Percentiles rank a stretch among this genome's conserved stretches.
Evolutionary conservation across 192 early-diverging fungal genomes (phyloP).

Genomic region (Jimgerdemannia lactiflua): DNA sequence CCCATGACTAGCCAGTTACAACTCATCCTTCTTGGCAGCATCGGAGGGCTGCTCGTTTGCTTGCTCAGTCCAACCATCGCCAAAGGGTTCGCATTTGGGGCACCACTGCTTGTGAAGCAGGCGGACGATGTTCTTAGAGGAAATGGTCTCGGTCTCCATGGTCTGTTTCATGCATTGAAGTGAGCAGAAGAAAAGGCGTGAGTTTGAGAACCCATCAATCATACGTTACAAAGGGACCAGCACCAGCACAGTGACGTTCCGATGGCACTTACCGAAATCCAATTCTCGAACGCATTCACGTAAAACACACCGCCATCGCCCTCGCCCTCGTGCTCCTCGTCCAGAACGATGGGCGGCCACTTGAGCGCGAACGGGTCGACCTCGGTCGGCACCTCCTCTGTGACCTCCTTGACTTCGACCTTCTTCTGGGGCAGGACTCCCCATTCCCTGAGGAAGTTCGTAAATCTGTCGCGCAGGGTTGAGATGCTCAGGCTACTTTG

Average conservation of each 20-base stretch:
- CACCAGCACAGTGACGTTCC: too few species aligned
- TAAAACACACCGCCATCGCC: slow-evolving; percentile 48
- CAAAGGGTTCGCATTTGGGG: slow-evolving; percentile 18
- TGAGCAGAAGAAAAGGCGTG: slow-evolving; percentile 3
- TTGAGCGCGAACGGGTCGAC: background rate
- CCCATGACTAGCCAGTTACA: too few species aligned
- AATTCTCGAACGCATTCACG: slow-evolving; percentile 56
- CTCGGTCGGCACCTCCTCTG: slow-evolving; percentile 2
- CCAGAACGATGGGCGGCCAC: slow-evolving; percentile 20
- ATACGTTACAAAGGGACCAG: background rate
- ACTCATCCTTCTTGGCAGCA: too few species aligned
- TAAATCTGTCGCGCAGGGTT: too few species aligned
- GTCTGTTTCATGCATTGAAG: slow-evolving; percentile 26
- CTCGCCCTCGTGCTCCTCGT: slow-evolving; percentile 25
- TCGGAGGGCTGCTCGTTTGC: too few species aligned
- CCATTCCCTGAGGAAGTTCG: too few species aligned
- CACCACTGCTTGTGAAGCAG: slow-evolving; percentile 43
- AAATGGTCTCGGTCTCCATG: slow-evolving; percentile 65
- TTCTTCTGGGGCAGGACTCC: too few species aligned
- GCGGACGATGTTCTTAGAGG: slow-evolving; percentile 51
- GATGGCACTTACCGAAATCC: slow-evolving; percentile 55
- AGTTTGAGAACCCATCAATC: background rate
- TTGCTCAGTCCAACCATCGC: slow-evolving; percentile 25
- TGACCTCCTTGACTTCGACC: too few species aligned
- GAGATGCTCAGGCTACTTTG: too few species aligned